A percentile compares a stretch with the other conserved stretches of the same genome.
phyloP scores from a whole-genome alignment of 164 flowering plant genomes.

The Tinospora cordifolia region DNA sequence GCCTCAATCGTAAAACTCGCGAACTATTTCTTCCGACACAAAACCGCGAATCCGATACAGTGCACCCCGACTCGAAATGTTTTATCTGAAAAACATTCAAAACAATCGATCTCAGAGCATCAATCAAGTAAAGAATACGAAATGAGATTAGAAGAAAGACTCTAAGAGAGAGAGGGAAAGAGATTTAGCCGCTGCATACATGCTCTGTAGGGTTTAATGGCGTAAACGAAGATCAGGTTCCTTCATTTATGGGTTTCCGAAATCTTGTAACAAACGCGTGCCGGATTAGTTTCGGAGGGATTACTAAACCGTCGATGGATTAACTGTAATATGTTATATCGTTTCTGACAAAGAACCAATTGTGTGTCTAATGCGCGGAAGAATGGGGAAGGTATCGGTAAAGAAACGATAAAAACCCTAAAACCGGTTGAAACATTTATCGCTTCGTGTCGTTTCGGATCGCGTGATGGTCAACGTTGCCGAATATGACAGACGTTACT shows the following conservation, averaged over 20 bases:
- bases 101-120: neutral
- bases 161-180: neutral
- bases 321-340: conserved; percentile 4
- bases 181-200: neutral
- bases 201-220: neutral
- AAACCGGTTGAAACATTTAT: neutral
- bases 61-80: neutral
- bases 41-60: neutral
- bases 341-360: conserved; percentile 4
- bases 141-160: neutral
- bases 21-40: conserved; percentile 10
- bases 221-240: neutral
- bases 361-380: neutral
- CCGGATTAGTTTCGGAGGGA: conserved; percentile 7
- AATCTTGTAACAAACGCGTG: neutral
- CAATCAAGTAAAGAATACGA: conserved; percentile 1
- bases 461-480: conserved; percentile 11
- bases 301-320: conserved; percentile 5
- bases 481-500: neutral
- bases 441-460: conserved; percentile 13
- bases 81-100: conserved; percentile 6
- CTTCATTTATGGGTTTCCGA: neutral
- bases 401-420: conserved; percentile 11
- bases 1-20: neutral
- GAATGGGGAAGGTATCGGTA: conserved; percentile 8